These are phyloP conservation scores for Phaeosphaeria sp. DNA, from an alignment of 2,329 filamentous ascomycete genomes.

Conservation along the genomic window DNA sequence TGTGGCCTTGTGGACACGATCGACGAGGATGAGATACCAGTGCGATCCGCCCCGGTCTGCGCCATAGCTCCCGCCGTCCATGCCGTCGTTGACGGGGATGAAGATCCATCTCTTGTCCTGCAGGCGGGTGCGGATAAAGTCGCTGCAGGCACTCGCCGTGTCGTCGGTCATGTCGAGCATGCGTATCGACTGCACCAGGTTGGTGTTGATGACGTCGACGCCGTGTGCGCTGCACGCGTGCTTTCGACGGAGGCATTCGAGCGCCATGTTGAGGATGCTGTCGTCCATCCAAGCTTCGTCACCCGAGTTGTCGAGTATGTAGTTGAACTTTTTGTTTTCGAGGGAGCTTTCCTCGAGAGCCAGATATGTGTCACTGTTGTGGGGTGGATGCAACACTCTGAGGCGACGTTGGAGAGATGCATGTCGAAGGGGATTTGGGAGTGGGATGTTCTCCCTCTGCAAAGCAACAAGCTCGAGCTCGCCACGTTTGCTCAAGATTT, in stretches of 20 bases:
- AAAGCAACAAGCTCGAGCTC: background rate
- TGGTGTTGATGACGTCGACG: slow-evolving; percentile 27
- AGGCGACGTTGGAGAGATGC: background rate
- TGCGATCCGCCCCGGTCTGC: slow-evolving; percentile 13
- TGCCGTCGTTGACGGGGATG: slow-evolving; percentile 32
- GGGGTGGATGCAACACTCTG: background rate
- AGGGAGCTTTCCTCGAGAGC: slow-evolving; percentile 16
- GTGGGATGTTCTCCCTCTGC: background rate
- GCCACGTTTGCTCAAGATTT: background rate
- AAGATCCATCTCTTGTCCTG: slow-evolving; percentile 30
- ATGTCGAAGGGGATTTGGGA: slow-evolving; percentile 1
- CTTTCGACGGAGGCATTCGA: slow-evolving; percentile 19
- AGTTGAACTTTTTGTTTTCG: slow-evolving; percentile 15
- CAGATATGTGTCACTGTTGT: slow-evolving; percentile 17
- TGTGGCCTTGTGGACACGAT: slow-evolving; percentile 6
- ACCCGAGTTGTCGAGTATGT: slow-evolving; percentile 1
- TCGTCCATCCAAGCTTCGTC: slow-evolving; percentile 24
- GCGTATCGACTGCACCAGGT: slow-evolving; percentile 19
- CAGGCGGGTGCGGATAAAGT: slow-evolving; percentile 15
- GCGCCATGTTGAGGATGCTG: slow-evolving; percentile 24
- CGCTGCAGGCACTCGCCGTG: slow-evolving; percentile 6
- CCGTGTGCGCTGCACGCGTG: slow-evolving; percentile 8
- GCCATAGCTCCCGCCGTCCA: slow-evolving; percentile 1
- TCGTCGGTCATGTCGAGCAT: slow-evolving; percentile 6
- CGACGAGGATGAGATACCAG: slow-evolving; percentile 29